Conservation (phyloP, 2,329 filamentous ascomycete species). For the Colletotrichum agaves region DNA sequence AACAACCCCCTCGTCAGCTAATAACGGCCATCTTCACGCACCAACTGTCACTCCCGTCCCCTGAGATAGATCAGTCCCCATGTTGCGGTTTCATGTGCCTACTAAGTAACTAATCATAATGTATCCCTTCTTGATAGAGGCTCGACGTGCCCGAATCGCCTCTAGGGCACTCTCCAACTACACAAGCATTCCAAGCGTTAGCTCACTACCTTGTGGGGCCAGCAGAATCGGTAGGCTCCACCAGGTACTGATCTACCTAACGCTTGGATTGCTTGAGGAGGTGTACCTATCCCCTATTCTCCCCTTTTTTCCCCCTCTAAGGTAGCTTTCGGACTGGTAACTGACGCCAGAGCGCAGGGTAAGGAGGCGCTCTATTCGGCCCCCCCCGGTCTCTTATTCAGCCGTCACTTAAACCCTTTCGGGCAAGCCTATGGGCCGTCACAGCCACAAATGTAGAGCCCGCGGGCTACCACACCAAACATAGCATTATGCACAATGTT, state of each 20-base stretch:
- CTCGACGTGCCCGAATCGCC: constrained; percentile 16
- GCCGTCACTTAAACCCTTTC: too few species aligned
- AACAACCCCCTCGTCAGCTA: constrained; percentile 8
- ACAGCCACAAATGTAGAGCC: too few species aligned
- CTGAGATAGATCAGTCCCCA: constrained; percentile 34
- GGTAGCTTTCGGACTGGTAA: constrained; percentile 1
- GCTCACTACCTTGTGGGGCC: too few species aligned
- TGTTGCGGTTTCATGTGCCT: constrained; percentile 31
- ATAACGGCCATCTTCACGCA: constrained; percentile 13
- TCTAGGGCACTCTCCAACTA: background rate
- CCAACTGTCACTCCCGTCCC: constrained; percentile 22
- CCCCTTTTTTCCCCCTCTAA: constrained; percentile 4
- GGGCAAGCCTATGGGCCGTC: too few species aligned
- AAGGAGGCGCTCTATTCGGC: too few species aligned
- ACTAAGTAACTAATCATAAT: constrained; percentile 32
- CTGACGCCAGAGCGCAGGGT: constrained; percentile 26
- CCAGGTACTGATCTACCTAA: too few species aligned
- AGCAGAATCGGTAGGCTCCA: too few species aligned
- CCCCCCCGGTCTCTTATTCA: too few species aligned
- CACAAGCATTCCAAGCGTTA: too few species aligned
- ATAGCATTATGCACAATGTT: too few species aligned
- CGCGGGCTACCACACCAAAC: too few species aligned
- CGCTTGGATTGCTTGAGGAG: too few species aligned
- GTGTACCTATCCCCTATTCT: background rate
- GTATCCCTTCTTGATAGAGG: constrained; percentile 8